Evolutionary conservation across 1,139 yeast species (phyloP).

Genomic region (Yamadazyma oceani): DNA sequence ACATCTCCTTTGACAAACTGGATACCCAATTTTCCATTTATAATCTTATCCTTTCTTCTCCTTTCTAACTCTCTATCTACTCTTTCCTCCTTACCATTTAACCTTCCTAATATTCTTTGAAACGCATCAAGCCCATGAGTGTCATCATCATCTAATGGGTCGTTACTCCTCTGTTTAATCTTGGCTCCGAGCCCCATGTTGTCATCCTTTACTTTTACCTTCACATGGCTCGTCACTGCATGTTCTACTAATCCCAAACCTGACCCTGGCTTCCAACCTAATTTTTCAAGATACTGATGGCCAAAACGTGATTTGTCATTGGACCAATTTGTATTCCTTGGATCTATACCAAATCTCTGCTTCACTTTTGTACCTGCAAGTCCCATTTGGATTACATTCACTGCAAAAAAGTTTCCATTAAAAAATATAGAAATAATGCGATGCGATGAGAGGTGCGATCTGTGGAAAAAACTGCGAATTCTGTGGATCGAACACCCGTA

Average conservation of each 20-base stretch:
- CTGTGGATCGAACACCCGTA: too few relatives aligned
- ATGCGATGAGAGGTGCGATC: conserved; percentile 5
- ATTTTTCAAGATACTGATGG: conserved; percentile 72
- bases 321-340: conserved; percentile 94
- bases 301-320: conserved; percentile 85
- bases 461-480: too few relatives aligned
- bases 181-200: conserved; percentile 86
- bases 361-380: conserved; percentile 82
- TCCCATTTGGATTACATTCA: conserved; percentile 54
- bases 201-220: conserved; percentile 78
- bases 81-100: conserved; percentile 72
- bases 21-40: conserved; percentile 84
- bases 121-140: conserved; percentile 91
- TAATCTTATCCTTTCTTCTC: conserved; percentile 63
- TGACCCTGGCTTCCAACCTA: conserved; percentile 91
- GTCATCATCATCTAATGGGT: conserved; percentile 72
- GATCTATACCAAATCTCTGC: conserved; percentile 89
- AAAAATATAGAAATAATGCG: conserved; percentile 12
- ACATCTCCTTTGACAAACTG: conserved; percentile 84
- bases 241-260: conserved; percentile 77
- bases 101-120: conserved; percentile 83
- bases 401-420: conserved; percentile 3
- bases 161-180: conserved; percentile 51
- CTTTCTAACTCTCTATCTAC: conserved; percentile 61
- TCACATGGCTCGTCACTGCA: conserved; percentile 75